These are phyloP conservation scores for Blastobotrys apis DNA, from an alignment of 1,139 yeast genomes.

Conservation along the genomic window DNA sequence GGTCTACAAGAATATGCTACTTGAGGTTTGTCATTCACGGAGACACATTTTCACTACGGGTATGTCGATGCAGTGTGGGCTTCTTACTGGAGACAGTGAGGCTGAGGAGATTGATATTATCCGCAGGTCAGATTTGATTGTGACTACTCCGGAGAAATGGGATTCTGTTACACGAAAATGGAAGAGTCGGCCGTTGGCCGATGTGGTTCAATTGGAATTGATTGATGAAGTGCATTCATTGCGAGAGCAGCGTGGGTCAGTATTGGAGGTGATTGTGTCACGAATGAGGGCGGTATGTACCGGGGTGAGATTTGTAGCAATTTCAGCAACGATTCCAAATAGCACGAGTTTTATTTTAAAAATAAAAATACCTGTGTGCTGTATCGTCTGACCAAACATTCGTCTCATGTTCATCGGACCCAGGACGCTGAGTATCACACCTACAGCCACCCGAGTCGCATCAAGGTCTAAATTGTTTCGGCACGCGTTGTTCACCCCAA, in stretches of 20 bases:
- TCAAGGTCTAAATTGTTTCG: too few relatives aligned
- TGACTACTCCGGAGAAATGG: constrained; percentile 11
- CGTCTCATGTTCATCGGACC: too few relatives aligned
- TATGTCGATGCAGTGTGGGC: constrained; percentile 1
- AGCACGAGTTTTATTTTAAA: too few relatives aligned
- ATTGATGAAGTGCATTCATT: constrained; percentile 10
- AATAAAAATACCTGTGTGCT: too few relatives aligned
- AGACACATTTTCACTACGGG: too few relatives aligned
- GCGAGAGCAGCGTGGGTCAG: constrained; percentile 5
- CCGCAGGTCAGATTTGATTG: constrained; percentile 1
- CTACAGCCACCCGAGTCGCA: too few relatives aligned
- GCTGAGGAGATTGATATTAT: neutral
- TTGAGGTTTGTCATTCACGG: too few relatives aligned
- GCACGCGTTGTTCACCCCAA: too few relatives aligned
- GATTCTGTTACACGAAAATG: constrained; percentile 7
- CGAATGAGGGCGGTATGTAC: constrained; percentile 7
- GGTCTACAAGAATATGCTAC: too few relatives aligned
- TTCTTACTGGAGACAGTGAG: constrained; percentile 5
- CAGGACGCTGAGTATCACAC: too few relatives aligned
- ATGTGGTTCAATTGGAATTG: neutral
- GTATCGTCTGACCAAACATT: too few relatives aligned
- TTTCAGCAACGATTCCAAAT: constrained; percentile 7
- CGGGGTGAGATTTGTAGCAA: constrained; percentile 4
- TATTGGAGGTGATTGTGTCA: constrained; percentile 7
- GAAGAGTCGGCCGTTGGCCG: constrained; percentile 5